A percentile compares a stretch with the other conserved stretches of the same genome.
Evolutionary conservation across 345 rosid genomes (phyloP).

Genomic region (Acer yangbiense): DNA sequence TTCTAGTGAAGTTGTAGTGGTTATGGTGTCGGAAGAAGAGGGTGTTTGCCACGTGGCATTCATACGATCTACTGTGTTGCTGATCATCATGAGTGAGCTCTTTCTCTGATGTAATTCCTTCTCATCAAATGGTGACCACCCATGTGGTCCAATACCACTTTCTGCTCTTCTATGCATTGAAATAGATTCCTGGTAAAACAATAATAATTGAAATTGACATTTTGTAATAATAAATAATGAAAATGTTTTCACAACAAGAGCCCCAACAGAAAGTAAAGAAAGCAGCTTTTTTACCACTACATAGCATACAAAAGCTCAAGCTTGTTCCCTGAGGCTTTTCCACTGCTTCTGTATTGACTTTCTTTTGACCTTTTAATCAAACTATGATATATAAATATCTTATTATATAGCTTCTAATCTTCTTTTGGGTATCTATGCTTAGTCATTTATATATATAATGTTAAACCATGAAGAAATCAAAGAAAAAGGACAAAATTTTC

Average conservation of each 20-base stretch:
- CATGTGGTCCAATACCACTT: slow-evolving; percentile 22
- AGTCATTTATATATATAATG: neutral
- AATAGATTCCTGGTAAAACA: slow-evolving; percentile 21
- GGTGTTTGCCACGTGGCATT: slow-evolving; percentile 28
- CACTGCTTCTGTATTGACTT: slow-evolving; percentile 19
- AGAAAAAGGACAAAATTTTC: neutral
- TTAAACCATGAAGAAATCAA: slow-evolving; percentile 9
- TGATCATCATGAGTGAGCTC: neutral
- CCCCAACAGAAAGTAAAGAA: slow-evolving; percentile 32
- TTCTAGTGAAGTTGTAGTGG: slow-evolving; percentile 9
- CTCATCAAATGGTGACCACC: slow-evolving; percentile 34
- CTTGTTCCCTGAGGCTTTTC: slow-evolving; percentile 6
- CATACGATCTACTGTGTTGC: slow-evolving; percentile 1
- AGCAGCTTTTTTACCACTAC: slow-evolving; percentile 37
- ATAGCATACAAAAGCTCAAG: slow-evolving; percentile 24
- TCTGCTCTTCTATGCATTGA: slow-evolving; percentile 27
- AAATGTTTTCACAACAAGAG: slow-evolving; percentile 19
- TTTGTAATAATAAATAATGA: slow-evolving; percentile 1
- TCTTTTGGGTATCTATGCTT: neutral
- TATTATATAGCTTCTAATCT: slow-evolving; percentile 5
- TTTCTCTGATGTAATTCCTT: slow-evolving; percentile 30
- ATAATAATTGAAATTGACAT: neutral
- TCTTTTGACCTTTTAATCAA: slow-evolving; percentile 19
- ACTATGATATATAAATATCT: slow-evolving; percentile 1
- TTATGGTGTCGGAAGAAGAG: slow-evolving; percentile 20